Conservation (phyloP, 176 grass and related monocot species). For the Aegilops tauschii region DNA sequence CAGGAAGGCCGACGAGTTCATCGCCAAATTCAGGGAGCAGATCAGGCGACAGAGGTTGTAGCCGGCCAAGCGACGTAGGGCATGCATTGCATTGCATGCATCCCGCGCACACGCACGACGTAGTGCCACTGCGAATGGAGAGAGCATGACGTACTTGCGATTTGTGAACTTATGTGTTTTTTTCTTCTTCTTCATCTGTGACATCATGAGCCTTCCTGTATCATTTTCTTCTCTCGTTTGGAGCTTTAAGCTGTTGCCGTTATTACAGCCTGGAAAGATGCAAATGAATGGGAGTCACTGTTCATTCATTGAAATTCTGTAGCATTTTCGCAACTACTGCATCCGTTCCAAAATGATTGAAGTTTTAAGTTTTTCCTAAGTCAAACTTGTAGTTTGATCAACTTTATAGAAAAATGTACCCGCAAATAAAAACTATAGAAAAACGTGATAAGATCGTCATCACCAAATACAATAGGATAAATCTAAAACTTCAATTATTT, state of each 20-base stretch:
- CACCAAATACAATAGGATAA: no score
- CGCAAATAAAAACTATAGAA: no score
- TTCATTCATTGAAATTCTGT: neutral
- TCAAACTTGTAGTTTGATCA: no score
- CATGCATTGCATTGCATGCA: neutral
- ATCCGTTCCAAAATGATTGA: no score
- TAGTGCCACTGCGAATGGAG: neutral
- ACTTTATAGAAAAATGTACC: no score
- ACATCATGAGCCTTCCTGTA: slow-evolving; percentile 4
- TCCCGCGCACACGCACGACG: neutral
- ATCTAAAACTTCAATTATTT: no score
- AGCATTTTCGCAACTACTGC: neutral
- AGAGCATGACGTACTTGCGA: neutral
- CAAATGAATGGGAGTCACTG: neutral
- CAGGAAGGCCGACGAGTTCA: slow-evolving; percentile 93
- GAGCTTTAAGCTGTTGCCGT: neutral
- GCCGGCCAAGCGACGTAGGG: neutral
- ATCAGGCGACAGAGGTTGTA: slow-evolving; percentile 67
- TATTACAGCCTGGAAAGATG: slow-evolving; percentile 13
- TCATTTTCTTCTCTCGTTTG: slow-evolving; percentile 24
- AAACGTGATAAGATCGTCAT: no score
- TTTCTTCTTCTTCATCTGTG: neutral
- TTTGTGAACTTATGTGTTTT: neutral
- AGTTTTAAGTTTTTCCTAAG: no score
- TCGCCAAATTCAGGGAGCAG: slow-evolving; percentile 90